A percentile compares a stretch with the other conserved stretches of the same genome.
Conservation (phyloP, 257 asterid species). For the Coffea eugenioides region DNA sequence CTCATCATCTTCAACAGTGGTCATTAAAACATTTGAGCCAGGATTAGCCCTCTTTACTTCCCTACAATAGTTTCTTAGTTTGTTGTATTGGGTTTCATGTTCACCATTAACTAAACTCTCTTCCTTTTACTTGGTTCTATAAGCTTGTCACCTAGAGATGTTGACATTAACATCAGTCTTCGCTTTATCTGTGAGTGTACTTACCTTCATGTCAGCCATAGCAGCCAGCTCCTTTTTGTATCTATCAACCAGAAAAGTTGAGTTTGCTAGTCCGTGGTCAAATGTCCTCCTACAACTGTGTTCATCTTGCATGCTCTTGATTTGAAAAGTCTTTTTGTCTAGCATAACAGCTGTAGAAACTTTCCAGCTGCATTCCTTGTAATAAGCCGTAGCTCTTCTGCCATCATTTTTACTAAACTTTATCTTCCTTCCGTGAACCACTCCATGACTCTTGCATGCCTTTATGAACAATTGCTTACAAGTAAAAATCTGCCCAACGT, state of each 20-base stretch:
- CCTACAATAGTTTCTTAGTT: neutral
- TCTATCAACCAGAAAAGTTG: neutral
- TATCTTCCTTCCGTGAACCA: too few relatives aligned
- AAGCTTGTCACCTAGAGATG: neutral
- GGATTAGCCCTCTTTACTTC: neutral
- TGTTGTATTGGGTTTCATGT: neutral
- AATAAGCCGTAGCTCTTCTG: too few relatives aligned
- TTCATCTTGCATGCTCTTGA: neutral
- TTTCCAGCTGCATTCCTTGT: neutral
- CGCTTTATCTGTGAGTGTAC: neutral
- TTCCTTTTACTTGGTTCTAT: neutral
- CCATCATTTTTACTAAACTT: too few relatives aligned
- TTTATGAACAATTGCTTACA: too few relatives aligned
- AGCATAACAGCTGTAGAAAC: neutral
- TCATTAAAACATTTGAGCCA: neutral
- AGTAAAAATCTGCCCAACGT: too few relatives aligned
- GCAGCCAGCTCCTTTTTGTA: neutral
- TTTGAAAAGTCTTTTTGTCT: neutral
- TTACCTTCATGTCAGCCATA: neutral
- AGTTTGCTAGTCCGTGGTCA: neutral
- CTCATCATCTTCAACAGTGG: neutral
- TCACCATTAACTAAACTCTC: neutral
- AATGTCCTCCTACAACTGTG: neutral
- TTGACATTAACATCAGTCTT: neutral
- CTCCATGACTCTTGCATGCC: too few relatives aligned